Evolutionary conservation across 2,329 filamentous ascomycete species (phyloP).

Genomic region (Cladosporium sp.): DNA sequence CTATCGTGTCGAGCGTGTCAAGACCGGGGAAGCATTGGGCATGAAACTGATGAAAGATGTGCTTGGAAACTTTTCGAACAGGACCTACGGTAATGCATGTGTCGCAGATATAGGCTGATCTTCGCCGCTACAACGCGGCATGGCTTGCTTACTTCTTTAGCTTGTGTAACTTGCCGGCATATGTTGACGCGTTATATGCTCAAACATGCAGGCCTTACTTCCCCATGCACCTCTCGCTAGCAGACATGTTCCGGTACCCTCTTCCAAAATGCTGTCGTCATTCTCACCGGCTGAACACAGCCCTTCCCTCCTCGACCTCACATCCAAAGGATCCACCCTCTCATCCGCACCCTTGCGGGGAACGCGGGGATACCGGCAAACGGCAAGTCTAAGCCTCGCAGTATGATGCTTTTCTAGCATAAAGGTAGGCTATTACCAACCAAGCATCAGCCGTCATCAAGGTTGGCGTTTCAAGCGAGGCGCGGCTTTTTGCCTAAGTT

Average conservation of each 20-base stretch:
- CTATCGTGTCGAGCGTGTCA: background rate
- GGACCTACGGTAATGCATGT: background rate
- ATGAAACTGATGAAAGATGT: background rate
- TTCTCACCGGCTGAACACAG: background rate
- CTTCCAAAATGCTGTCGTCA: background rate
- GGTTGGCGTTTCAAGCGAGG: background rate
- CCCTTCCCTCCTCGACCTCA: background rate
- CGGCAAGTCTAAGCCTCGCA: conserved; percentile 6
- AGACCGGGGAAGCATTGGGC: background rate
- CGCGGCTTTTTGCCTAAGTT: conserved; percentile 21
- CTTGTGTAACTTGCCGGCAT: background rate
- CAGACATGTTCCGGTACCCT: background rate
- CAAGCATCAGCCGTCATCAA: conserved; percentile 5
- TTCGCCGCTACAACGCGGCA: background rate
- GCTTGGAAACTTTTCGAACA: too few species aligned
- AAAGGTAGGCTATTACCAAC: background rate
- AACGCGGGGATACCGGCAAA: conserved; percentile 18
- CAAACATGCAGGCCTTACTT: background rate
- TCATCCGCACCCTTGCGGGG: background rate
- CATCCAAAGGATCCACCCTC: background rate
- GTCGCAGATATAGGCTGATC: background rate
- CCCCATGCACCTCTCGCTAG: background rate
- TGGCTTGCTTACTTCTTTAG: background rate
- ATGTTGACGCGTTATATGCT: background rate
- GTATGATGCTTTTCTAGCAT: conserved; percentile 11